phyloP scores from a whole-genome alignment of 83 land plant species.

The Picea abies region DNA sequence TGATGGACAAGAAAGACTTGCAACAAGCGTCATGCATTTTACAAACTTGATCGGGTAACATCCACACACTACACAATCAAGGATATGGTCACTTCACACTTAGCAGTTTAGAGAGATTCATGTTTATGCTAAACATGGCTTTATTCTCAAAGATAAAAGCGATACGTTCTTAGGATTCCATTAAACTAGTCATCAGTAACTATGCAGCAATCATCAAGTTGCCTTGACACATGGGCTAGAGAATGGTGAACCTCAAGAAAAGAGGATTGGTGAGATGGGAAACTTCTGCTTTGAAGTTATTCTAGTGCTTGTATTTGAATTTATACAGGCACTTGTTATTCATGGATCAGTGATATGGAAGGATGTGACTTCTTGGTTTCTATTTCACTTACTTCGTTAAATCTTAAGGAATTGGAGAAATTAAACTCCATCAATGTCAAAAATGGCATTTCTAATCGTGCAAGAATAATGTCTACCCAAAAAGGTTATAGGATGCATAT shows the following conservation, averaged over 20 bases:
- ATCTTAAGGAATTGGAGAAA: constrained; percentile 42
- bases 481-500: constrained; percentile 78
- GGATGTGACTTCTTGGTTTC: constrained; percentile 55
- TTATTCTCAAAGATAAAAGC: constrained; percentile 75
- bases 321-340: constrained; percentile 81
- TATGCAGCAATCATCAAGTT: constrained; percentile 69
- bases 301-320: constrained; percentile 67
- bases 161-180: constrained; percentile 70
- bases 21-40: constrained; percentile 70
- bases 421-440: constrained; percentile 43
- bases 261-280: constrained; percentile 65
- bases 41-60: constrained; percentile 97
- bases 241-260: constrained; percentile 81
- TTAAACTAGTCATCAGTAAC: constrained; percentile 33
- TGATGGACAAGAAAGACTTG: constrained; percentile 70
- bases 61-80: constrained; percentile 72
- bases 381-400: constrained; percentile 46
- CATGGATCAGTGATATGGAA: constrained; percentile 73
- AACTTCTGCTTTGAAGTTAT: constrained; percentile 90
- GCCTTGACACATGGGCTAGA: constrained; percentile 88
- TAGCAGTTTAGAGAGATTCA: constrained; percentile 59
- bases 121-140: constrained; percentile 96
- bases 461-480: constrained; percentile 69
- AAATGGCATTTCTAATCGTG: constrained; percentile 62
- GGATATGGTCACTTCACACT: constrained; percentile 85